phyloP scores from a whole-genome alignment of 768 basidiomycete species.

The Boletus subcaerulescens region DNA sequence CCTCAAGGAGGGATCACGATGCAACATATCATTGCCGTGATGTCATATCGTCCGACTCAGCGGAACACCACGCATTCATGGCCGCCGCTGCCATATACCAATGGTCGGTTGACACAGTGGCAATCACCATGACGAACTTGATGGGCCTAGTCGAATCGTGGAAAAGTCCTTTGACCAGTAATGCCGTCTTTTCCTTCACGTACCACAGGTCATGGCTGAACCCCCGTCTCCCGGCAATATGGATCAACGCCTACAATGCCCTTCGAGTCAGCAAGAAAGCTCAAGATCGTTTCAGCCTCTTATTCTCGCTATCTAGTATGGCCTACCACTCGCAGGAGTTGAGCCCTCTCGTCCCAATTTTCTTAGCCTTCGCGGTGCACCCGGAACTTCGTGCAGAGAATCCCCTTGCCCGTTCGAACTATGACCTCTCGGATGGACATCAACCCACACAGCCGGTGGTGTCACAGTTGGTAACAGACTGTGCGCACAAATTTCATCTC shows the following conservation, averaged over 20 bases:
- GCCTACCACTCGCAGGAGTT: constrained; percentile 21
- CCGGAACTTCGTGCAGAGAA: background rate
- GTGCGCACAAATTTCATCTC: background rate
- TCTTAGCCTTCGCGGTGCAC: constrained; percentile 30
- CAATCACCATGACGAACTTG: background rate
- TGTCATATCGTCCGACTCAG: background rate
- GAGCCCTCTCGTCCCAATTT: constrained; percentile 15
- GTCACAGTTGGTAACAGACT: background rate
- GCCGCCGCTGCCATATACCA: background rate
- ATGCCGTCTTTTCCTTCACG: constrained; percentile 5
- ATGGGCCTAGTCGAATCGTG: constrained; percentile 3
- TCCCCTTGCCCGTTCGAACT: constrained; percentile 2
- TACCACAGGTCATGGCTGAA: constrained; percentile 32
- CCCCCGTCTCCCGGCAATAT: constrained; percentile 16
- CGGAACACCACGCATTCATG: constrained; percentile 4
- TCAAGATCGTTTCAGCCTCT: constrained; percentile 16
- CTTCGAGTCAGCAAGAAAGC: constrained; percentile 12
- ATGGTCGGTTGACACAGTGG: background rate
- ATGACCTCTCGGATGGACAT: background rate
- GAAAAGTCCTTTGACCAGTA: background rate
- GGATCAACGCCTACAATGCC: constrained; percentile 28
- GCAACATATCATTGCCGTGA: constrained; percentile 11
- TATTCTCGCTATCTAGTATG: constrained; percentile 34
- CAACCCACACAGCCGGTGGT: background rate
- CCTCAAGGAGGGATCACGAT: background rate